Base-by-base conservation (phyloP, 768 basidiomycete species). In the Rubroboletus satanas region DNA sequence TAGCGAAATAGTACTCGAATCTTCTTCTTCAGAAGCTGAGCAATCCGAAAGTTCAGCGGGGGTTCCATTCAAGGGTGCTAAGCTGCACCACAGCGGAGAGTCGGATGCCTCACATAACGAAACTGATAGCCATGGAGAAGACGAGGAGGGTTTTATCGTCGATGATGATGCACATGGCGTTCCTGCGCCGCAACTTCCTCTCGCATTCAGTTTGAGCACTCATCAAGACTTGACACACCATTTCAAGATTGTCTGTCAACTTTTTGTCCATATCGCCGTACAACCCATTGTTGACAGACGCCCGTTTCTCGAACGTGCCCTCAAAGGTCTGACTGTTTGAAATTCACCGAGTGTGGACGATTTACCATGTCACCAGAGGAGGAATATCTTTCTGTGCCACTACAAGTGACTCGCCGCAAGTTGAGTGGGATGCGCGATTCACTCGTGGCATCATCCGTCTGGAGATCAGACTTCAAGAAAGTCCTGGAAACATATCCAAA, bases 191-290 rank as follows among this genome's bases (percentile, higher is more conserved):
- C 70, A 77, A 35, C 75, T 92, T n/a, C 91, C 90, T 9, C 76
- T 77, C 49, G 82, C 87, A 62, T 96, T 91, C 72, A 93, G 90
- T 69, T 84, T 89, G 84, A 80, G 80, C 51, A 77, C 84, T 2
- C 85, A 88, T 66, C 84, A 92, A 65, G 87, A 90, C 62, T 75
- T 88, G 18, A 73, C 80, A 14, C 81, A 87, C 58, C 88, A 93
- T 57, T 92, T 93, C 80, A 93, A 93, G 72, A 85, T 88, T 37
- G 78, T 93, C 42, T 93, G 90, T 60, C 93, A 96, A 65, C 80
- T 93, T 29, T 89, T 93, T 59, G 88, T 93, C 12, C 85, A 93
- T 60, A 73, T 95, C 39, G 87, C 88, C 36, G 83, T 90, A 31
- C 81, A 75, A 32, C 76, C 81, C 6, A 67, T 75, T 17, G 69